Conservation (phyloP, 805 yeast species). For the Candida namnaoensis region DNA sequence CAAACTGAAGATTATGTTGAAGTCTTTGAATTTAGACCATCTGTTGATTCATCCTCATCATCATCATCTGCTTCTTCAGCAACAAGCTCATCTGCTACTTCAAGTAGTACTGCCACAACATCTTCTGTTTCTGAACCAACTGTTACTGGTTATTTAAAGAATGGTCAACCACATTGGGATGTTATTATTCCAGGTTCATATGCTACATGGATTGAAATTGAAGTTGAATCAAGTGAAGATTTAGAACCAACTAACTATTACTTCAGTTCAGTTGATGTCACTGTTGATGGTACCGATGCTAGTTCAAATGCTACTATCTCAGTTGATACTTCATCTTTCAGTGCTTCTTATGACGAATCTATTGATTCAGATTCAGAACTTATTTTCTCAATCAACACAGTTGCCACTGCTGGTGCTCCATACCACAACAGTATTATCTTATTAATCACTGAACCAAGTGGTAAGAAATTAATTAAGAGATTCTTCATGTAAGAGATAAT, state of each 20-base stretch:
- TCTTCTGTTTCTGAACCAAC: constrained; percentile 4
- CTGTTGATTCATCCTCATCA: no score
- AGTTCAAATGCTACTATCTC: no score
- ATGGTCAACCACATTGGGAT: constrained; percentile 18
- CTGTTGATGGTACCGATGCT: constrained; percentile 5
- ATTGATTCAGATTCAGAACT: background rate
- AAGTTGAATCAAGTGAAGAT: constrained; percentile 11
- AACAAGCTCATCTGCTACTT: constrained; percentile 3
- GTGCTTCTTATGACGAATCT: background rate
- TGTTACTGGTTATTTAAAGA: constrained; percentile 14
- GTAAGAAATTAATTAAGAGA: background rate
- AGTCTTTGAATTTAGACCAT: no score
- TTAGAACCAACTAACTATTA: constrained; percentile 4
- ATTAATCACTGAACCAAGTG: constrained; percentile 11
- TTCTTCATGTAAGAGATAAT: no score
- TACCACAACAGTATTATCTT: constrained; percentile 8
- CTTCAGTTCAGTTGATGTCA: constrained; percentile 9
- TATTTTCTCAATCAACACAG: constrained; percentile 3
- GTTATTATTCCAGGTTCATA: constrained; percentile 12
- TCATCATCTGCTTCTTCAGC: constrained; percentile 3
- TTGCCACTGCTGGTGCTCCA: constrained; percentile 14
- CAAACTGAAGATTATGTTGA: no score
- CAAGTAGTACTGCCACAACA: constrained; percentile 3
- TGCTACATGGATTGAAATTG: constrained; percentile 13
- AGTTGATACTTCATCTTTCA: no score